phyloP scores from a whole-genome alignment of 805 yeast species.

The Ogataea glucozyma region DNA sequence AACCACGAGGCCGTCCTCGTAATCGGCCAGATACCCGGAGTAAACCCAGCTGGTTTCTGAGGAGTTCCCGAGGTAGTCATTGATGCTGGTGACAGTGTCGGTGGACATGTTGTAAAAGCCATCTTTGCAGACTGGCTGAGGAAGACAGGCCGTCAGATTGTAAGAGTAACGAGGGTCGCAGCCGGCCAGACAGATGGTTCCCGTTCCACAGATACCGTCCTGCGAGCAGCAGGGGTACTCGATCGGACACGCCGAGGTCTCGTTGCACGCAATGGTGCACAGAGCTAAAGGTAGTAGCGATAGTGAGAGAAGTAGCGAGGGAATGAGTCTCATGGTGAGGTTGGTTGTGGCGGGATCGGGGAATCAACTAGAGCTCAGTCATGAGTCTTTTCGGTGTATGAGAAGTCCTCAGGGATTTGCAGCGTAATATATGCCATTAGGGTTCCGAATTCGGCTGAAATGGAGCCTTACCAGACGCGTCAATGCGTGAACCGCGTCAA shows the following conservation, averaged over 20 bases:
- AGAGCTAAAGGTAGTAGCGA: constrained; percentile 9
- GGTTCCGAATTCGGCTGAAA: no score
- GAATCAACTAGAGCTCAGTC: no score
- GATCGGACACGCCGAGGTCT: constrained; percentile 66
- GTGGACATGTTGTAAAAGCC: constrained; percentile 43
- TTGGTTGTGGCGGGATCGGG: not conserved
- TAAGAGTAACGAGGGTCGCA: constrained; percentile 78
- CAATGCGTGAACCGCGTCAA: no score
- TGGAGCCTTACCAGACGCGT: no score
- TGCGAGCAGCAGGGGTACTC: constrained; percentile 77
- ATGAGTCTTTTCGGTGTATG: no score
- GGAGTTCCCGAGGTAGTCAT: constrained; percentile 62
- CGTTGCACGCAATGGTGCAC: constrained; percentile 46
- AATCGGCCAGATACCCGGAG: constrained; percentile 57
- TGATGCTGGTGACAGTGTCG: constrained; percentile 27
- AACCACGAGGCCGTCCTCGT: constrained; percentile 57
- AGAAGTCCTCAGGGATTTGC: no score
- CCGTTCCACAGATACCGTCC: constrained; percentile 56
- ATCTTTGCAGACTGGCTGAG: constrained; percentile 73
- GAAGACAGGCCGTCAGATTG: constrained; percentile 72
- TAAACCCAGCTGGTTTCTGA: constrained; percentile 68
- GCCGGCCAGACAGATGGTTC: constrained; percentile 72
- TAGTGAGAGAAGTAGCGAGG: not conserved
- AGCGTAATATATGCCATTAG: not conserved
- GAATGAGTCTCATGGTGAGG: not conserved